Percentiles rank a stretch among this genome's conserved stretches.
phyloP scores from a whole-genome alignment of 2,329 filamentous ascomycete species.

The Lithohypha guttulata region DNA sequence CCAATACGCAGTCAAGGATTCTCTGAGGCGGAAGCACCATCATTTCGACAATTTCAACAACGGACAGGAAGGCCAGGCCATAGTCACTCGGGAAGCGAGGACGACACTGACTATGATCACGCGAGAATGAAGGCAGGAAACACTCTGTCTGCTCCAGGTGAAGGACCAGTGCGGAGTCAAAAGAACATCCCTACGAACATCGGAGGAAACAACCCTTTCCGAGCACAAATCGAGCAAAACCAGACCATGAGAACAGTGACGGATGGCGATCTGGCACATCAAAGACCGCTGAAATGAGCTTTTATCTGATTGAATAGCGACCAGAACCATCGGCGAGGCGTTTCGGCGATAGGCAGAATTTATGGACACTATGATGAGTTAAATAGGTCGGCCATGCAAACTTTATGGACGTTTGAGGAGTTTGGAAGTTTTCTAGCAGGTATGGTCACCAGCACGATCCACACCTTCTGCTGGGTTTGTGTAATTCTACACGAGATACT shows the following conservation, averaged over 20 bases:
- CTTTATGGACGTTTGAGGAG: no score
- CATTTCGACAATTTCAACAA: constrained; percentile 5
- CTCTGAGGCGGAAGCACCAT: constrained; percentile 1
- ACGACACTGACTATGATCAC: constrained; percentile 14
- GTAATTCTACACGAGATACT: no score
- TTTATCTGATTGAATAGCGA: not conserved
- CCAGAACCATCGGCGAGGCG: no score
- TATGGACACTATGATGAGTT: no score
- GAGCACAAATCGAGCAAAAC: constrained; percentile 14
- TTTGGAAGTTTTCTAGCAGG: no score
- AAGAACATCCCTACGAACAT: not conserved
- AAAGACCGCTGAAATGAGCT: not conserved
- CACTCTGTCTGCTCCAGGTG: not conserved
- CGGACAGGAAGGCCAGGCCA: not conserved
- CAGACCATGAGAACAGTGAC: constrained; percentile 4
- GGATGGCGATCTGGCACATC: constrained; percentile 9
- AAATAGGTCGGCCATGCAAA: no score
- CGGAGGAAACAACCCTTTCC: constrained; percentile 13
- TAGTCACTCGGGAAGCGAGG: constrained; percentile 5
- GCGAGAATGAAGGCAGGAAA: constrained; percentile 1
- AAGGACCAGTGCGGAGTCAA: not conserved
- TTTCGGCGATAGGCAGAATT: no score
- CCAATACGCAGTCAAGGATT: constrained; percentile 6
- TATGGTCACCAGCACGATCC: no score
- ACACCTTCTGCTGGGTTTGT: no score